phyloP scores from a whole-genome alignment of 1,139 yeast genomes.

The Candida labiduridarum region DNA sequence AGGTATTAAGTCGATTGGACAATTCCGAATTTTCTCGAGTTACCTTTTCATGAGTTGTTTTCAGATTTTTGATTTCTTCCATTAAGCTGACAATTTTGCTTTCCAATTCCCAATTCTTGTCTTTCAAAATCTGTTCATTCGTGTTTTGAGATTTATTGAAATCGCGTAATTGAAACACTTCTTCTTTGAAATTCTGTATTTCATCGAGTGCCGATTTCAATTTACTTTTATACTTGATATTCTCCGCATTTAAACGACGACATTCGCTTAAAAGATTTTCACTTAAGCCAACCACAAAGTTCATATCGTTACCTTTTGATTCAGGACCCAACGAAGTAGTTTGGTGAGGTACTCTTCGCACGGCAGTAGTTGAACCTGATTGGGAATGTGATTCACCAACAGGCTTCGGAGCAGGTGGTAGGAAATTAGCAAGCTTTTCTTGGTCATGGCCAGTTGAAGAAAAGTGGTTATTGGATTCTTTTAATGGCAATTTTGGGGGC shows the following conservation, averaged over 20 bases:
- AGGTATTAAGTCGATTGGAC: slow-evolving; percentile 28
- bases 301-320: slow-evolving; percentile 63
- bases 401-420: slow-evolving; percentile 23
- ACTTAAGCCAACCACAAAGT: slow-evolving; percentile 81
- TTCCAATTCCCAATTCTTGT: slow-evolving; percentile 77
- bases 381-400: slow-evolving; percentile 1
- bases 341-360: slow-evolving; percentile 21
- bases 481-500: not conserved
- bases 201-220: slow-evolving; percentile 48
- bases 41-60: slow-evolving; percentile 33
- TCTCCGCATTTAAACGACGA: slow-evolving; percentile 73
- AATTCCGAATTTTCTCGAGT: slow-evolving; percentile 33
- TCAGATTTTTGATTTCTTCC: slow-evolving; percentile 41
- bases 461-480: slow-evolving; percentile 13
- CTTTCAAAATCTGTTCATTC: slow-evolving; percentile 55
- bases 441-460: slow-evolving; percentile 19
- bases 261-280: slow-evolving; percentile 80
- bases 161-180: slow-evolving; percentile 35
- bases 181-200: slow-evolving; percentile 36
- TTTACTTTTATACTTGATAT: slow-evolving; percentile 50
- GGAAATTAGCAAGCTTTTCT: slow-evolving; percentile 20
- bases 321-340: slow-evolving; percentile 46
- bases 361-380: slow-evolving; percentile 13
- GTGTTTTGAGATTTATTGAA: slow-evolving; percentile 31
- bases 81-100: slow-evolving; percentile 53